A percentile compares a stretch with the other conserved stretches of the same genome.
Conservation (phyloP, 345 rosid genomes). For the Linum trigynum region DNA sequence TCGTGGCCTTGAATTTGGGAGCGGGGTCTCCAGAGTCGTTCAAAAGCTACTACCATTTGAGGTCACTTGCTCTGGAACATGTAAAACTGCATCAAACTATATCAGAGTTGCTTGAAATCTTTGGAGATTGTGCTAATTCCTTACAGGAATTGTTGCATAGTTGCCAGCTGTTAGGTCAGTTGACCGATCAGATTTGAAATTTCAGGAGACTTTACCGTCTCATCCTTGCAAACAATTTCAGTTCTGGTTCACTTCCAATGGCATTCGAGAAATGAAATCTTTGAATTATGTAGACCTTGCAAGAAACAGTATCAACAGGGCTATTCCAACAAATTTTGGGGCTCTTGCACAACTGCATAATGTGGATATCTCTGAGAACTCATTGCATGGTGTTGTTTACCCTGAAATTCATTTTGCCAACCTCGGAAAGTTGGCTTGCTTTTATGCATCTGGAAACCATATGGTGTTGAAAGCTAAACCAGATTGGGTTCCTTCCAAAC, state of each 20-base stretch:
- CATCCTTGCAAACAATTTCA: neutral
- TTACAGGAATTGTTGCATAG: conserved; percentile 13
- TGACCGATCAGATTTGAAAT: conserved; percentile 10
- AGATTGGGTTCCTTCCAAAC: conserved; percentile 26
- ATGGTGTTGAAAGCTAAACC: neutral
- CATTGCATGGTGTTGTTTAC: conserved; percentile 14
- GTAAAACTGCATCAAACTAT: neutral
- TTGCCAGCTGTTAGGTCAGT: conserved; percentile 14
- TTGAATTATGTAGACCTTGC: neutral
- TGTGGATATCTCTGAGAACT: conserved; percentile 13
- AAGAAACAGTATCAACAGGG: conserved; percentile 5
- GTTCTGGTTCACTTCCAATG: neutral
- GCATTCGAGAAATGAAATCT: conserved; percentile 5
- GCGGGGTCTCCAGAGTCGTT: conserved; percentile 15
- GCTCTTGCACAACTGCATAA: conserved; percentile 5
- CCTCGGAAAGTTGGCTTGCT: conserved; percentile 8
- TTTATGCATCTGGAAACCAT: conserved; percentile 13
- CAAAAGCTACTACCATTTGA: conserved; percentile 11
- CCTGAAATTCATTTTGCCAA: neutral
- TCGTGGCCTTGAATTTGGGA: neutral
- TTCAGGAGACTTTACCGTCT: conserved; percentile 8
- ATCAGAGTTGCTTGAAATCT: neutral
- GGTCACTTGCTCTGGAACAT: neutral
- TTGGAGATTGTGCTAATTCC: conserved; percentile 9
- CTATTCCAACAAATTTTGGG: conserved; percentile 7